Conservation (phyloP, 2,329 filamentous ascomycete species). For the Colletotrichum caudatum region DNA sequence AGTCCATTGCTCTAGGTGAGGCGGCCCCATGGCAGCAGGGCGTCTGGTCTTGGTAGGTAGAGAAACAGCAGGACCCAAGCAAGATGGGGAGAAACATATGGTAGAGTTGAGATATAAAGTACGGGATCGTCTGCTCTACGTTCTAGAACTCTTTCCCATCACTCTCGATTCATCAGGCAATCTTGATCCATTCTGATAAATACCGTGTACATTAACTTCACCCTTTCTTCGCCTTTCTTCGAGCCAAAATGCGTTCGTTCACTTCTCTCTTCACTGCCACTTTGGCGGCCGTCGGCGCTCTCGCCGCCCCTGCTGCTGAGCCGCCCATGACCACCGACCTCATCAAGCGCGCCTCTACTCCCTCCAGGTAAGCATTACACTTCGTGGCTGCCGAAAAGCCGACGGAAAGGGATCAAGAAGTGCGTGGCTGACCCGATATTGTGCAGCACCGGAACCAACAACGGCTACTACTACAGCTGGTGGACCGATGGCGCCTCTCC, state of each 20-base stretch:
- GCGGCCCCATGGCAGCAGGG: conserved; percentile 11
- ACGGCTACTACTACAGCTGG: conserved; percentile 59
- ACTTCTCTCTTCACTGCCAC: conserved; percentile 37
- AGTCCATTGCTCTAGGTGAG: background rate
- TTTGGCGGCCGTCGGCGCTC: conserved; percentile 34
- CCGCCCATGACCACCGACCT: conserved; percentile 21
- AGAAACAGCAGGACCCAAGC: background rate
- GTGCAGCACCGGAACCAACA: conserved; percentile 44
- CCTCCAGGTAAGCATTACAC: conserved; percentile 43
- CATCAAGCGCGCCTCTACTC: conserved; percentile 41
- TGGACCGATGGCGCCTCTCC: conserved; percentile 57
- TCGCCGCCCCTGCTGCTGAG: conserved; percentile 31
- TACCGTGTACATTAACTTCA: conserved; percentile 6
- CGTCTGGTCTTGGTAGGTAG: background rate
- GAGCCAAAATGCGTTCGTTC: conserved; percentile 35
- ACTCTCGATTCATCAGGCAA: conserved; percentile 1
- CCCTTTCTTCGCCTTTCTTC: background rate
- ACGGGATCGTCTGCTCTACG: background rate
- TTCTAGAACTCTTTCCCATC: background rate
- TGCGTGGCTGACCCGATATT: background rate
- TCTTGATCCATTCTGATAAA: conserved; percentile 1
- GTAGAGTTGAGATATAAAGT: conserved; percentile 5
- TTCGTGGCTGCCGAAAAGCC: background rate
- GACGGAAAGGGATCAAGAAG: accelerated
- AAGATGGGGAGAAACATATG: background rate